Base-by-base conservation (phyloP, 1,139 yeast genomes). In the Blastobotrys capitulatus region DNA sequence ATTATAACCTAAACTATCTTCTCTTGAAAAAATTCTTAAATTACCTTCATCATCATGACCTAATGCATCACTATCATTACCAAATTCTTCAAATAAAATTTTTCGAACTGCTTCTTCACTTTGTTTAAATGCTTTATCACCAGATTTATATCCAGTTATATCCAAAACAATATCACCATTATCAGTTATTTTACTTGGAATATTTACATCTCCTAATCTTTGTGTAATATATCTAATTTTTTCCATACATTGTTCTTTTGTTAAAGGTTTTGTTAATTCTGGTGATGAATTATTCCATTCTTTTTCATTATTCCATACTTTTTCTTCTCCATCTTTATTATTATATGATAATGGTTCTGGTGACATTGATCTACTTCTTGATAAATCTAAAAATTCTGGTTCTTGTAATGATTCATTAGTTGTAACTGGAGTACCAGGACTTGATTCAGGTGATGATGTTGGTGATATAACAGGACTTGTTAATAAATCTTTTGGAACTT, bases 91-190 rank as follows among this genome's bases (percentile, higher is more conserved):
- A 36, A 80, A 73, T 49, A 90, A 73, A 44, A 90, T 73, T 58
- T 83, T 82, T 58, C 82, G 82, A 54, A 92, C 79, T 44, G 85
- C 73, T 51, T 82, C 83, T 47, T 72, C 76, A 6, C 74, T 60
- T 42, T 63, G 69, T 42, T 64, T 59, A 37, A 68, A 61, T 62
- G 84, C 87, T 56, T 82, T 79, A 35, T 85, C 83, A 58, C 84
- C 87, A 32, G 96, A 86, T 68, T 90, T 92, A 69, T 94, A 94
- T 25, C 99, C 99, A 60, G 89, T 95, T 83, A 92, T 87, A 69
- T 94, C 99, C 45, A 94, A 72, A 43, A 90, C 79, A 61, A 94
- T 76, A 63, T 90, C 96, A 12, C 98, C 98, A 60, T 88, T 87
- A 56, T 85, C 83, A 56, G 88, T 95, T 39, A 90, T 78, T 58